Base-by-base conservation (phyloP, 1,139 yeast genomes). In the Kodamaea derodonti region DNA sequence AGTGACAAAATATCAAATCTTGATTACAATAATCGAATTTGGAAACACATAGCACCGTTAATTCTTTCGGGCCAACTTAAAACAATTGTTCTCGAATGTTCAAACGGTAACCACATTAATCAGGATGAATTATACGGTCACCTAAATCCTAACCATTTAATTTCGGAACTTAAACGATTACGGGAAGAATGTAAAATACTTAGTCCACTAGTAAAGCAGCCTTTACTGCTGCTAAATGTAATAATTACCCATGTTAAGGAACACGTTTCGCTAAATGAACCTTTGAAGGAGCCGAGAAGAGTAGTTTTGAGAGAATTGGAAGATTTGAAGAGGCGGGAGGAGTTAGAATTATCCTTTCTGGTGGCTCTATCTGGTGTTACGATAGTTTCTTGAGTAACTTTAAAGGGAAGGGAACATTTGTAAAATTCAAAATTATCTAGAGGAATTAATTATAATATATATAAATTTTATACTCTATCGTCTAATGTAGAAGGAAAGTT, bases 241-340 rank as follows among this genome's bases (percentile, higher is more conserved):
- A 59, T 85, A 1, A 68, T 87, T 2, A 80, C 81, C 4, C 97
- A 87, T 51, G 77, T 87, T 22, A 87, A 87, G 53, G 88, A 82
- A 48, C 58, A 65, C 2, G 41, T 52, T 27, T 13, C 27, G 5
- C 24, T 29, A 13, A 35, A 30, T 29, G 46, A 47, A 4, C 30
- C 42, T 10, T 36, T 37, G 4, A 38, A 25, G 13, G 86, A 83
- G 49, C 90, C 92, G 4, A 60, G 87, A 35, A 54, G 58, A 34
- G 44, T 54, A n/a, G 69, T 83, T 3, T 46, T 80, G 16, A 35
- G 56, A 2, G 72, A 77, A 38, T 53, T 84, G 26, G 65, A 70
- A 28, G 55, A 54, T n/a, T 49, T 75, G 37, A 74, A 67, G 42
- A 39, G 34, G 2, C 24, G 39, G 4, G 52, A 60, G 40, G 51